phyloP scores from a whole-genome alignment of 164 flowering plant species.

The Litsea cubeba region DNA sequence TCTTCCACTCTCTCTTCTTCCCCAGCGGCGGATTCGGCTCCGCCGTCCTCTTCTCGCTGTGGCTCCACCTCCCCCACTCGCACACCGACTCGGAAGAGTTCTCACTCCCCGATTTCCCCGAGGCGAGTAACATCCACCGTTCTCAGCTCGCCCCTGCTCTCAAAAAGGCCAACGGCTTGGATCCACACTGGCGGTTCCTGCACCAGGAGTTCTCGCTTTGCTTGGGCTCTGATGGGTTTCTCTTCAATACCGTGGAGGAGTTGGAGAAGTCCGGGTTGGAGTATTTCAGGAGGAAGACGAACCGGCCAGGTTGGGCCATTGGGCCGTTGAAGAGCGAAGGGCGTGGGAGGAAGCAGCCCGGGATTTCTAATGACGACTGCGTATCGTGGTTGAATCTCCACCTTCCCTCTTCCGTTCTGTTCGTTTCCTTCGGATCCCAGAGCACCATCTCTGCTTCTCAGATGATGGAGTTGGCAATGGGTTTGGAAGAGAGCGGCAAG shows the following conservation, averaged over 20 bases:
- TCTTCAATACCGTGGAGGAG: constrained; percentile 12
- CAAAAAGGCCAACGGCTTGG: background rate
- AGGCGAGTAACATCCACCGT: constrained; percentile 1
- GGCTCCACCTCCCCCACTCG: constrained; percentile 6
- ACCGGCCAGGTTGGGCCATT: constrained; percentile 10
- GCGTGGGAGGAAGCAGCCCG: constrained; percentile 2
- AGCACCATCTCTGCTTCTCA: constrained; percentile 41
- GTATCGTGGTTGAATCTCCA: constrained; percentile 39
- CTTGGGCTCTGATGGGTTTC: constrained; percentile 2
- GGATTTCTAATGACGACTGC: constrained; percentile 3
- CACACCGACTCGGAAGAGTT: constrained; percentile 6
- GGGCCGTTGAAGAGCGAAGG: constrained; percentile 1
- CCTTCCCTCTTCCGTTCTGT: constrained; percentile 38
- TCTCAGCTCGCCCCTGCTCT: constrained; percentile 3
- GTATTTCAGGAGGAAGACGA: background rate
- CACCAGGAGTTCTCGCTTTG: background rate
- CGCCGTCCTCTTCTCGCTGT: constrained; percentile 3
- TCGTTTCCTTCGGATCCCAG: constrained; percentile 54
- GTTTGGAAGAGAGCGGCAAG: constrained; percentile 39
- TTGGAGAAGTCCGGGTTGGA: constrained; percentile 4
- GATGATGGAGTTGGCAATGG: constrained; percentile 52
- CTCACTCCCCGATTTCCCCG: constrained; percentile 7
- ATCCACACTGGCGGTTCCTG: background rate
- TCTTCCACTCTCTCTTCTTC: constrained; percentile 1
- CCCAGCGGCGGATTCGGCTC: constrained; percentile 10